Evolutionary conservation across 2,329 filamentous ascomycete species (phyloP).

Genomic region (Coniella lustricola): DNA sequence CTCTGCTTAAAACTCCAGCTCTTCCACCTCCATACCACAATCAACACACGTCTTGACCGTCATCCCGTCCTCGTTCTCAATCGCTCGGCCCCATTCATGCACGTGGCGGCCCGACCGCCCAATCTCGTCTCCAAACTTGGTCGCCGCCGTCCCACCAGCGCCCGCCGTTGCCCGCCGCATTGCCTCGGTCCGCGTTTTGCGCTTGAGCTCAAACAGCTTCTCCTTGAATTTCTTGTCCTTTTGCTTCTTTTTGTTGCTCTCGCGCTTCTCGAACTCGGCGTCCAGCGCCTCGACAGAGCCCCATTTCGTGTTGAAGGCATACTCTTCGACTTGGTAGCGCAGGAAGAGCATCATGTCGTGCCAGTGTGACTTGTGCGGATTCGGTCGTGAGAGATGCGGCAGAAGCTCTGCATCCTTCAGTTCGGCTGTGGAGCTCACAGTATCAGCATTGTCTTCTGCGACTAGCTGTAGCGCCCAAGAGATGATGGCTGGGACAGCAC

Average conservation of each 20-base stretch:
- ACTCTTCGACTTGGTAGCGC: conserved; percentile 88
- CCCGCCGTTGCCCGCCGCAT: conserved; percentile 64
- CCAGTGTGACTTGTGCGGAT: conserved; percentile 93
- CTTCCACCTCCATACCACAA: conserved; percentile 74
- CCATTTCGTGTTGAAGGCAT: conserved; percentile 87
- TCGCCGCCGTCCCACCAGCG: conserved; percentile 79
- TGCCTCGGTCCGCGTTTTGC: conserved; percentile 84
- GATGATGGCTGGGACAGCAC: conserved; percentile 26
- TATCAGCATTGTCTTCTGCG: conserved; percentile 4
- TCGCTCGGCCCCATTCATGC: conserved; percentile 74
- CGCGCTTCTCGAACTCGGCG: conserved; percentile 75
- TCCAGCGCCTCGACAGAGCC: conserved; percentile 79
- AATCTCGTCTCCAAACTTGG: conserved; percentile 49
- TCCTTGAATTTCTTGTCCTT: conserved; percentile 90
- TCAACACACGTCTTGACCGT: conserved; percentile 72
- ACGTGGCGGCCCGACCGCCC: conserved; percentile 59
- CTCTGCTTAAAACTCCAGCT: conserved; percentile 57
- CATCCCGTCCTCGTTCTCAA: conserved; percentile 65
- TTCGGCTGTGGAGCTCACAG: conserved; percentile 52
- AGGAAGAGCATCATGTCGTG: conserved; percentile 99
- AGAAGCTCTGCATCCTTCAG: conserved; percentile 82
- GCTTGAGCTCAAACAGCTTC: conserved; percentile 85
- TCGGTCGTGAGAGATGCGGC: conserved; percentile 81
- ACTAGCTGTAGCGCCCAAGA: not conserved
- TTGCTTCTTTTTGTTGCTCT: conserved; percentile 70